phyloP scores from a whole-genome alignment of 2,329 filamentous ascomycete species.

The Neofusicoccum laricinum region DNA sequence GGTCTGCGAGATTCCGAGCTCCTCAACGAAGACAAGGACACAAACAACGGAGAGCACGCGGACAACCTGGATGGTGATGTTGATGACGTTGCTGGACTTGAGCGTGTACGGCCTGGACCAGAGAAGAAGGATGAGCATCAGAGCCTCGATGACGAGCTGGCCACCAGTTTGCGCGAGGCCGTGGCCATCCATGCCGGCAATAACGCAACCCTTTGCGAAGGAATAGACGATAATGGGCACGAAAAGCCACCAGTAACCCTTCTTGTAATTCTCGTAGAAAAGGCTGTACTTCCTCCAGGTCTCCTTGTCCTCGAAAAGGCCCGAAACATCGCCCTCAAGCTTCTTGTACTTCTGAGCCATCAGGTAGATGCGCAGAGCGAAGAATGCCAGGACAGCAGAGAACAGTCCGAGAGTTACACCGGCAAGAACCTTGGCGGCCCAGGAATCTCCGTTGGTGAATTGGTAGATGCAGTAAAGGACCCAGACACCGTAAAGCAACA shows the following conservation, averaged over 20 bases:
- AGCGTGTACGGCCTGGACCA: constrained; percentile 86
- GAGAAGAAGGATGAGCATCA: constrained; percentile 75
- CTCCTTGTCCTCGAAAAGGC: constrained; percentile 82
- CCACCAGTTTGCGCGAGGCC: constrained; percentile 77
- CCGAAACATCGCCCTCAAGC: constrained; percentile 67
- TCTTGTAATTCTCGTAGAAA: constrained; percentile 96
- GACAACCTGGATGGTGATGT: constrained; percentile 85
- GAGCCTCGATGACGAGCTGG: constrained; percentile 75
- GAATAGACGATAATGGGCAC: constrained; percentile 86
- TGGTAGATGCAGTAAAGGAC: constrained; percentile 95
- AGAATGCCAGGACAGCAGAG: constrained; percentile 76
- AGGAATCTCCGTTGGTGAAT: constrained; percentile 89
- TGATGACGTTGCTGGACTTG: constrained; percentile 86
- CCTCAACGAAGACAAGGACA: constrained; percentile 89
- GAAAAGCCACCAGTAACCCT: constrained; percentile 96
- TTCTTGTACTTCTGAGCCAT: constrained; percentile 73
- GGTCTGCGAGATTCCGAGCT: constrained; percentile 84
- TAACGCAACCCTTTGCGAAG: constrained; percentile 81
- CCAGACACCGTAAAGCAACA: constrained; percentile 93
- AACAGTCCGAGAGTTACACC: constrained; percentile 78
- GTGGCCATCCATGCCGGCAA: constrained; percentile 81
- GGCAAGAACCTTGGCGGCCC: constrained; percentile 83
- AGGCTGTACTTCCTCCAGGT: constrained; percentile 94
- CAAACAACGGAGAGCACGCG: constrained; percentile 85
- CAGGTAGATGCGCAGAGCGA: constrained; percentile 77